These are phyloP conservation scores for Gracilaria caudata DNA, from an alignment of 23 red algal genomes.

Conservation along the genomic window DNA sequence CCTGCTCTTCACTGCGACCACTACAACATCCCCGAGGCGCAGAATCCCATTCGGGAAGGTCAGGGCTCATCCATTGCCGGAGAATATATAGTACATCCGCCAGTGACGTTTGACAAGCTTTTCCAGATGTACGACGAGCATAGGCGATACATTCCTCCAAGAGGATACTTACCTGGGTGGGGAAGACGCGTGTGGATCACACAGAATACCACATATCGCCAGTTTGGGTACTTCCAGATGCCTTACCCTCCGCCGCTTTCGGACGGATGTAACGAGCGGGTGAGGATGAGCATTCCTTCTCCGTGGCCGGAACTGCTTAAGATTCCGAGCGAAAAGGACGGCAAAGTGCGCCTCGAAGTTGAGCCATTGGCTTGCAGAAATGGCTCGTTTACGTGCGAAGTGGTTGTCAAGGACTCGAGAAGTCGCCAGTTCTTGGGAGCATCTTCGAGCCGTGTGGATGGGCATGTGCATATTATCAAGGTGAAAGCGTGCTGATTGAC, in stretches of 20 bases:
- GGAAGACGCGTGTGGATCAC: background rate
- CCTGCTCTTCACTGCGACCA: background rate
- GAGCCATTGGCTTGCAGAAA: background rate
- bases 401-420: background rate
- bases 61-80: background rate
- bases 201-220: background rate
- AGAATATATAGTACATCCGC: background rate
- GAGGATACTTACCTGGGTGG: background rate
- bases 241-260: background rate
- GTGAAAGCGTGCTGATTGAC: background rate
- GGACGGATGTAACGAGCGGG: slow-evolving; percentile 8
- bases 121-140: background rate
- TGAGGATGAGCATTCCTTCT: background rate
- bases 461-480: slow-evolving; percentile 11
- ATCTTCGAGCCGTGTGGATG: background rate
- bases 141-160: background rate
- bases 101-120: background rate
- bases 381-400: slow-evolving; percentile 16
- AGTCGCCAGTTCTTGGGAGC: background rate
- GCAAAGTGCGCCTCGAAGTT: background rate
- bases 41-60: background rate
- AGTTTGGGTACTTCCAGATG: slow-evolving; percentile 9
- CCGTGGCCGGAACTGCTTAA: background rate
- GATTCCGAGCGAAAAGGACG: background rate
- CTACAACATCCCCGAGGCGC: background rate